Conservation (phyloP, 2,329 filamentous ascomycete species). For the Dendryphion nanum region DNA sequence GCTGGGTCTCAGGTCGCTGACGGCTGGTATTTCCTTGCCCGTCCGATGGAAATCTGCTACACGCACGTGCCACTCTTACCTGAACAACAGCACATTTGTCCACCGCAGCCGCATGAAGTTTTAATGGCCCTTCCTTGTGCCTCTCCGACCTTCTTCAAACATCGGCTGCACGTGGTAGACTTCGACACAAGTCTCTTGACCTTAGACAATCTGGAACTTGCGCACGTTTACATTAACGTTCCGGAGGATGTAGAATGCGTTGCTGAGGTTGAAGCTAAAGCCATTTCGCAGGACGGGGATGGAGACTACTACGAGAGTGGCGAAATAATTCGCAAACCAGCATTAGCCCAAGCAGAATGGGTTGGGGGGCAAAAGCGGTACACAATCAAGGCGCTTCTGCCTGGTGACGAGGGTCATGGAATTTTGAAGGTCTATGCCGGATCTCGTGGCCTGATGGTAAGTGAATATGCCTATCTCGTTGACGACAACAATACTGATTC, state of each 20-base stretch:
- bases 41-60: conserved; percentile 88
- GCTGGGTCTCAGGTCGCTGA: conserved; percentile 70
- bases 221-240: conserved; percentile 83
- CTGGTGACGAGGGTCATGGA: conserved; percentile 86
- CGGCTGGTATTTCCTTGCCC: conserved; percentile 88
- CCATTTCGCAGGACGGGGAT: conserved; percentile 77
- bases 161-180: conserved; percentile 74
- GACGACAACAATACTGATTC: background rate
- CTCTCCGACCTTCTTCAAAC: conserved; percentile 84
- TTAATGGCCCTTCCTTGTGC: conserved; percentile 82
- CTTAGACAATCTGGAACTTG: conserved; percentile 89
- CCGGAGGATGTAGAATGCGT: conserved; percentile 88
- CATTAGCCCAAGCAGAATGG: conserved; percentile 91
- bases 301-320: conserved; percentile 94
- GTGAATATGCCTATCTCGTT: conserved; percentile 12
- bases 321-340: conserved; percentile 79
- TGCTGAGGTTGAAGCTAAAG: conserved; percentile 85
- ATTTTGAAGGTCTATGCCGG: conserved; percentile 90
- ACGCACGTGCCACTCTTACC: conserved; percentile 89
- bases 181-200: conserved; percentile 86
- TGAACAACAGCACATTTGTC: conserved; percentile 89
- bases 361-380: conserved; percentile 82
- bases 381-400: conserved; percentile 87
- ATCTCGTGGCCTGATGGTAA: conserved; percentile 82
- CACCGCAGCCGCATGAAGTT: conserved; percentile 80